These are phyloP conservation scores for peach (Prunus persica) DNA, from an alignment of 306 rosid genomes.

Conservation along the genomic window Prunus_persica_NCBIv2 NC_034015.1:10366501-10367000, in stretches of 20 bases:
- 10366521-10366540: background rate
- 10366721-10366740: background rate
- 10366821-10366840: background rate
- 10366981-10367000: background rate
- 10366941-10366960: background rate
- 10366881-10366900: background rate
- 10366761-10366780: background rate
- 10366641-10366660: background rate
- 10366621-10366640: background rate
- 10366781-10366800: background rate
- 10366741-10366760: background rate
- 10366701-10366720: background rate
- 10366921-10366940: conserved; percentile 11
- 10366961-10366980: background rate
- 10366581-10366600: background rate
- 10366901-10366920: background rate
- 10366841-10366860: background rate
- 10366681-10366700: conserved; percentile 23
- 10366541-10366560: conserved; percentile 1
- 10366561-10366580: conserved; percentile 6
- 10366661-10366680: background rate
- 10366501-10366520: background rate
- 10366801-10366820: background rate
- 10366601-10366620: background rate
- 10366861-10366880: too few species aligned